phyloP scores from a whole-genome alignment of 108 stramenopile genomes.

The Schizochytrium sp. region DNA sequence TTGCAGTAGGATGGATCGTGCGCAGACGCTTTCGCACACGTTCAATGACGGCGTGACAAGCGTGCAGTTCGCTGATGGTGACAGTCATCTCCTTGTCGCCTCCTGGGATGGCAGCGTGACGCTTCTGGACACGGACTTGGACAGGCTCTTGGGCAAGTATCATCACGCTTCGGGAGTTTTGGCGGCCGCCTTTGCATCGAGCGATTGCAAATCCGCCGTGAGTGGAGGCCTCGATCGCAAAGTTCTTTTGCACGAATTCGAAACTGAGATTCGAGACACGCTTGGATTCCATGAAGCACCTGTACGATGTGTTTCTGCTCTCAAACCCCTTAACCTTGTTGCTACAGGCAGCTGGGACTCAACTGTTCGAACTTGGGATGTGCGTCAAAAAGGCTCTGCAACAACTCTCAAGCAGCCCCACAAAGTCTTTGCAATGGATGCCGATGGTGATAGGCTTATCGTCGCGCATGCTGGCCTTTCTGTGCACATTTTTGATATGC shows the following conservation, averaged over 20 bases:
- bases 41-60: background rate
- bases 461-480: conserved; percentile 21
- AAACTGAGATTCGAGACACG: background rate
- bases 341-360: conserved; percentile 35
- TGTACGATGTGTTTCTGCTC: conserved; percentile 1
- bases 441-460: background rate
- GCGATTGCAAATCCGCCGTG: background rate
- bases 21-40: background rate
- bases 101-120: conserved; percentile 50
- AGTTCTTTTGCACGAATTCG: conserved; percentile 29
- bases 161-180: conserved; percentile 37
- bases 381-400: background rate
- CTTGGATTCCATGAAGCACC: conserved; percentile 41
- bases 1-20: background rate
- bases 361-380: conserved; percentile 12
- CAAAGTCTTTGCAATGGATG: conserved; percentile 57
- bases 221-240: conserved; percentile 50
- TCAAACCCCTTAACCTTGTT: background rate
- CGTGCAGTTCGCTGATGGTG: conserved; percentile 18
- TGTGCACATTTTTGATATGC: conserved; percentile 8
- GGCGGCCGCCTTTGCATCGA: background rate
- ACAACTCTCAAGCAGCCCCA: background rate
- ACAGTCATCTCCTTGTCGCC: background rate
- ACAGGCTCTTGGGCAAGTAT: background rate
- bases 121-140: conserved; percentile 6